phyloP scores from a whole-genome alignment of 441 rosid genomes.

The Adansonia rubrostipa region DNA sequence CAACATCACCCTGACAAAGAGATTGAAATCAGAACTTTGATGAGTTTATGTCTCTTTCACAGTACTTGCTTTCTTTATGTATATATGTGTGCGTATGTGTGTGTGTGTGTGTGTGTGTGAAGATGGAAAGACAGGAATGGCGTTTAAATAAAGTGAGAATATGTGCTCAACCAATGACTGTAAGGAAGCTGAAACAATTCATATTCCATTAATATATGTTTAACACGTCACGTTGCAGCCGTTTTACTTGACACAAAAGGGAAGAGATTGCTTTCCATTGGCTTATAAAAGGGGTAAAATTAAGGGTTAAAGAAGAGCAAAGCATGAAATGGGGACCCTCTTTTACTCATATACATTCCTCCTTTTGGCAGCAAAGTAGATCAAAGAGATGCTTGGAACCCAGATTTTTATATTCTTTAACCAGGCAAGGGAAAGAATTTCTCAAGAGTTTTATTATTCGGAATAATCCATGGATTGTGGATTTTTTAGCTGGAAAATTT shows the following conservation, averaged over 20 bases:
- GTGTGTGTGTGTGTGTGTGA: not conserved
- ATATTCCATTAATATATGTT: not conserved
- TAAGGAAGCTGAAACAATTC: slow-evolving; percentile 30
- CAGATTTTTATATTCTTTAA: slow-evolving; percentile 19
- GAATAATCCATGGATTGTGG: not conserved
- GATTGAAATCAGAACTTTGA: not conserved
- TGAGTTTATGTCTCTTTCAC: not conserved
- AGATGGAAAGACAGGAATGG: slow-evolving; percentile 27
- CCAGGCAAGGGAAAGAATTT: not conserved
- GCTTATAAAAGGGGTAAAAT: slow-evolving; percentile 14
- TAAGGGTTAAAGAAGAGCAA: slow-evolving; percentile 20
- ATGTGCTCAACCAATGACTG: slow-evolving; percentile 33
- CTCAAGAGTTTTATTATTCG: not conserved
- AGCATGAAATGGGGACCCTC: slow-evolving; percentile 10
- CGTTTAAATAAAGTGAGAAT: slow-evolving; percentile 44
- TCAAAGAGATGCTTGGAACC: slow-evolving; percentile 8
- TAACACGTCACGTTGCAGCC: not conserved
- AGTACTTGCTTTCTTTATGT: not conserved
- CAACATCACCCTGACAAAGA: not conserved
- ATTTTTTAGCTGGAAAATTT: slow-evolving; percentile 8
- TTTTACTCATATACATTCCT: not conserved
- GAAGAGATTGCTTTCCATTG: slow-evolving; percentile 33
- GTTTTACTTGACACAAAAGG: slow-evolving; percentile 23
- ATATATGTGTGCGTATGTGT: not conserved
- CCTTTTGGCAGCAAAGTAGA: slow-evolving; percentile 1